Evolutionary conservation across 441 rosid genomes (phyloP).

Genomic region (Gossypium schwendimanii): DNA sequence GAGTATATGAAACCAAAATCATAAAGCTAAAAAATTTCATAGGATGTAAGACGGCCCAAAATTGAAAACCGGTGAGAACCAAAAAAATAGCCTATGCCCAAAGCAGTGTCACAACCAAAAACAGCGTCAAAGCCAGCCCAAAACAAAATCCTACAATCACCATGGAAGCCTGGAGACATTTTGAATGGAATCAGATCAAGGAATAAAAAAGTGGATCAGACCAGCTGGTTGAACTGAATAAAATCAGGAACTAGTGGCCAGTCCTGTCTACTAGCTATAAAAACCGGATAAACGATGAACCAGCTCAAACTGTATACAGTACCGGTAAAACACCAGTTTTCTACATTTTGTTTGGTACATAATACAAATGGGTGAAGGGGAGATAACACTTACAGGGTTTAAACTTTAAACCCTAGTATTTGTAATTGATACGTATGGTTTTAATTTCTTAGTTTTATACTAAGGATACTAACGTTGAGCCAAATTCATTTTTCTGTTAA

Average conservation of each 20-base stretch:
- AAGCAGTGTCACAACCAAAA: conserved; percentile 56
- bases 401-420: too few species aligned
- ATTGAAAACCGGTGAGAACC: background rate
- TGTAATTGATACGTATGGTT: too few species aligned
- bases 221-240: background rate
- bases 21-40: background rate
- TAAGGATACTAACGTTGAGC: too few species aligned
- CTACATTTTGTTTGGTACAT: too few species aligned
- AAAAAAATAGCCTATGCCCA: conserved; percentile 33
- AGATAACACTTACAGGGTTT: too few species aligned
- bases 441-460: too few species aligned
- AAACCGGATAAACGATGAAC: too few species aligned
- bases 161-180: conserved; percentile 52
- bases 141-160: conserved; percentile 64
- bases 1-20: background rate
- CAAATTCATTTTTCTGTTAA: too few species aligned
- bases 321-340: too few species aligned
- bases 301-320: too few species aligned
- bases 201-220: background rate
- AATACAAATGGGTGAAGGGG: too few species aligned
- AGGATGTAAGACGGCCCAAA: background rate
- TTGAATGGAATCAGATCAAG: background rate
- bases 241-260: background rate
- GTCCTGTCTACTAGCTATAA: background rate
- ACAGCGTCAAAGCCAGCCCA: conserved; percentile 60